Evolutionary conservation across 2,329 filamentous ascomycete genomes (phyloP), one percentile per base, ranked within the genome.

Genomic region (Pyrenophora teres): DNA sequence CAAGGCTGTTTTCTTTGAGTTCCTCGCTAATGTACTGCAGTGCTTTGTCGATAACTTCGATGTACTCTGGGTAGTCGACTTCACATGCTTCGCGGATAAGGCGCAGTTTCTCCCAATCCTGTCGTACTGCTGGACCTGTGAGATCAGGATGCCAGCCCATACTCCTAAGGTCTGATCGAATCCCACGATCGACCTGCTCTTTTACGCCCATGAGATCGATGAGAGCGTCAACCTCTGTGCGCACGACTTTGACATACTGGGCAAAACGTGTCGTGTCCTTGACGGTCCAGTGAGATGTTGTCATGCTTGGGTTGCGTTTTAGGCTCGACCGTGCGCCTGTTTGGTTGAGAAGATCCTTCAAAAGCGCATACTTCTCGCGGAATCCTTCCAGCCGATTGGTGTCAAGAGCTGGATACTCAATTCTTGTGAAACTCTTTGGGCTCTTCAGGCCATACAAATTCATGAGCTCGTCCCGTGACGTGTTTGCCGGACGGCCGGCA

Each of bases 131-230:
- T 9, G 67, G 62, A 0, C 65, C 65, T 8, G 71, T 70, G 7
- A 75, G 67, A 45, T 79, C 77, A 2, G 78, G 69, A 59, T 80
- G 77, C 77, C 77, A 80, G n/a, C 76, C 77, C 63, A 80, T 75
- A 10, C 73, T 71, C 32, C 72, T 72, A 49, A 80, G 78, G 44
- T 80, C 77, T 54, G 74, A 73, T 31, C 72, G 68, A 62, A 76
- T 75, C 10, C 71, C 77, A 10, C 74, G 63, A 56, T 80, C 76
- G 1, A 79, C 73, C 35, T 73, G 67, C 40, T 78, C 74, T 56
- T 77, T 74, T 19, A 77, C 73, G 35, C 69, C 75, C 58, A 78
- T 64, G 30, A 78, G 60, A 9, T 70, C 62, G 35, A 80, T 75
- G 38, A 80, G 64, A n/a, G 65, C 68, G 48, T 79, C 76, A 4